Evolutionary conservation across 2,329 filamentous ascomycete species (phyloP).

Genomic region (Pyrenophora tritici-repentis): DNA sequence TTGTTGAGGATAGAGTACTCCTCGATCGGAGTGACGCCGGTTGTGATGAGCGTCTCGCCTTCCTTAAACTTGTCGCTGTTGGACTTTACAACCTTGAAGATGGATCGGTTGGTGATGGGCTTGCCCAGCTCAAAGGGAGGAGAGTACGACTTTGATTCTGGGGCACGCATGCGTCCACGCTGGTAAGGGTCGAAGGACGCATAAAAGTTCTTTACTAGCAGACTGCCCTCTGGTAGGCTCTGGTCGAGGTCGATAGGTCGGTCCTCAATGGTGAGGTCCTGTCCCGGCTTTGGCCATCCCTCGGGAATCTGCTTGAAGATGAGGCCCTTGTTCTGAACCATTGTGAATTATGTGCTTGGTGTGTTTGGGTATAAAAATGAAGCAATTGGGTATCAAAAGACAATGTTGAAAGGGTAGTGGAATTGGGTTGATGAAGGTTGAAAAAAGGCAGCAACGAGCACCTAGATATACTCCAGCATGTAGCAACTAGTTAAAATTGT

Average conservation of each 20-base stretch:
- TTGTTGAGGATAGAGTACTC: constrained; percentile 68
- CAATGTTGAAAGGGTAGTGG: neutral
- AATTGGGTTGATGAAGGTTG: constrained; percentile 1
- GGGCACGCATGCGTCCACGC: constrained; percentile 75
- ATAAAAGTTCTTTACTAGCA: constrained; percentile 73
- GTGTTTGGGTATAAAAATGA: neutral
- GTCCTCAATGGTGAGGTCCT: constrained; percentile 71
- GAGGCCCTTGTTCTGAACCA: constrained; percentile 73
- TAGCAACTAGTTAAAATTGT: constrained; percentile 11
- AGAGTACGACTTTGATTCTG: constrained; percentile 69
- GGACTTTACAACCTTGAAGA: constrained; percentile 74
- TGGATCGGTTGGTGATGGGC: constrained; percentile 66
- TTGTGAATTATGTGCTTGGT: constrained; percentile 33
- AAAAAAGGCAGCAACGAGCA: constrained; percentile 3
- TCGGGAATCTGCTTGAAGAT: constrained; percentile 73
- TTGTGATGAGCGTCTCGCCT: constrained; percentile 68
- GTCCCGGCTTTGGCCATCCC: constrained; percentile 69
- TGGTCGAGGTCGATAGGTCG: constrained; percentile 70
- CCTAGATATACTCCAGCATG: constrained; percentile 16
- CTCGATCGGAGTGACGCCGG: constrained; percentile 60
- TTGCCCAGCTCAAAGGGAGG: constrained; percentile 65
- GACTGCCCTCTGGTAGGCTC: constrained; percentile 63
- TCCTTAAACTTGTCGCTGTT: constrained; percentile 65
- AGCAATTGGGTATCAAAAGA: constrained; percentile 3
- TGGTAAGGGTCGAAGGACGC: constrained; percentile 84